Conservation (phyloP, 2,329 filamentous ascomycete species). For the Nothophaeocryptopus gaeumannii region DNA sequence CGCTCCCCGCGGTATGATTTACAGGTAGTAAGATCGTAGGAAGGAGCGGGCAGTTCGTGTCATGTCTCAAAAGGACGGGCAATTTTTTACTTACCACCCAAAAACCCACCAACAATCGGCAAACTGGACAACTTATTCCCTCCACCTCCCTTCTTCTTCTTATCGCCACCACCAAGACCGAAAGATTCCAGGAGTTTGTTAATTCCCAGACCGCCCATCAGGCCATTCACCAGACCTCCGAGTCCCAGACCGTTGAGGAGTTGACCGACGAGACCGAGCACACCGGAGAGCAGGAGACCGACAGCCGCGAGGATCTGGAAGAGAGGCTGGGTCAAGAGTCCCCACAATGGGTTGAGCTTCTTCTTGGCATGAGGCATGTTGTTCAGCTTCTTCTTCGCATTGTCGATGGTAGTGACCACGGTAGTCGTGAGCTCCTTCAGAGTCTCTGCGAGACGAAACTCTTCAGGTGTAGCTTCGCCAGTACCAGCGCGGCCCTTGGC, state of each 20-base stretch:
- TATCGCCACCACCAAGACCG: slow-evolving; percentile 56
- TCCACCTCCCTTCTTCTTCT: slow-evolving; percentile 44
- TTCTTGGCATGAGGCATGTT: slow-evolving; percentile 95
- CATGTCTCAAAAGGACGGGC: neutral
- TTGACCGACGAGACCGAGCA: slow-evolving; percentile 78
- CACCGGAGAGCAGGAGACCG: slow-evolving; percentile 75
- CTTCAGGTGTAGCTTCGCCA: slow-evolving; percentile 75
- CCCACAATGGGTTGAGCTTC: slow-evolving; percentile 88
- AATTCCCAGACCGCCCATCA: slow-evolving; percentile 74
- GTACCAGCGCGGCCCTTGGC: slow-evolving; percentile 77
- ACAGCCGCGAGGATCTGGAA: slow-evolving; percentile 92
- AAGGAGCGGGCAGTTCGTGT: slow-evolving; percentile 3
- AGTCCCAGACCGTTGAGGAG: slow-evolving; percentile 78
- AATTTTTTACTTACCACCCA: slow-evolving; percentile 41
- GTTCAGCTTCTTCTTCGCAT: slow-evolving; percentile 81
- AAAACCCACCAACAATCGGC: slow-evolving; percentile 48
- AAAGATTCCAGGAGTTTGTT: slow-evolving; percentile 72
- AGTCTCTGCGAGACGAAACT: slow-evolving; percentile 77
- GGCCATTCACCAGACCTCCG: slow-evolving; percentile 73
- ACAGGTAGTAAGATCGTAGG: slow-evolving; percentile 9
- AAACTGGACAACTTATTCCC: slow-evolving; percentile 35
- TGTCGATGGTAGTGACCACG: slow-evolving; percentile 79
- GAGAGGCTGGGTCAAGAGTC: slow-evolving; percentile 74
- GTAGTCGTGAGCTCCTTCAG: slow-evolving; percentile 82
- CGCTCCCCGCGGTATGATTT: slow-evolving; percentile 8